Base-by-base conservation (phyloP, 2,329 filamentous ascomycete species). In the Ophiostoma piceae region DNA sequence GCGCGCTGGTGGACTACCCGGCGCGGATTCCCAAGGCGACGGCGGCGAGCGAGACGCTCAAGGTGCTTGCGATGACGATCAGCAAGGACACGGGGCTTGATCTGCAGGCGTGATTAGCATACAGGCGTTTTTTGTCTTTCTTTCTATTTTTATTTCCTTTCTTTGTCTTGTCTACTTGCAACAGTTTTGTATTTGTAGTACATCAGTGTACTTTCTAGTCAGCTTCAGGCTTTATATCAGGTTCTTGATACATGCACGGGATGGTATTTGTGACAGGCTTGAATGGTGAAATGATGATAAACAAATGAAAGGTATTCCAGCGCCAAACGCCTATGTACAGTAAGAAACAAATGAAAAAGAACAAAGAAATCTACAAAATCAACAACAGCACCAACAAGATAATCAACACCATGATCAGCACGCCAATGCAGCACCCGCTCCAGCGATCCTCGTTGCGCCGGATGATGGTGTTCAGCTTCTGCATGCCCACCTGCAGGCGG, bases 381-480 rank as follows among this genome's bases (percentile, higher is more conserved):
- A 91, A 76, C 62, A 98, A 82, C 74, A 99, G 81, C 73, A 98
- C 86, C 76, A 99, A 83, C 75, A 99, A 81, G 37, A 99, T 81
- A 71, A 98, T 92, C 74, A 98, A 83, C 51, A 96, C 91, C 73
- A 95, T 87, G 72, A 98, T 97, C 75, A 98, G 84, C 26, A 96
- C 82, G 4, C 84, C 92, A 75, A 99, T 97, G 79, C 94, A 98
- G 81, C 92, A 97, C 78, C 92, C 92, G 74, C 92, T 97, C 82
- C 82, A 84, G 76, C 84, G 82, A 86, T 97, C 95, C 84, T 99
- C 95, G 79, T 97, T 98, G 80, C 89, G 87, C 78, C 89, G 87
- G 76, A 97, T 91, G 71, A 99, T 90, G 79, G 91, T 87, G 74
- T 89, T 88, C 75, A 99, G 87, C 81, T 91, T 94, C 80, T 92